phyloP scores from a whole-genome alignment of 2,329 filamentous ascomycete species.

The Claviceps sp. region DNA sequence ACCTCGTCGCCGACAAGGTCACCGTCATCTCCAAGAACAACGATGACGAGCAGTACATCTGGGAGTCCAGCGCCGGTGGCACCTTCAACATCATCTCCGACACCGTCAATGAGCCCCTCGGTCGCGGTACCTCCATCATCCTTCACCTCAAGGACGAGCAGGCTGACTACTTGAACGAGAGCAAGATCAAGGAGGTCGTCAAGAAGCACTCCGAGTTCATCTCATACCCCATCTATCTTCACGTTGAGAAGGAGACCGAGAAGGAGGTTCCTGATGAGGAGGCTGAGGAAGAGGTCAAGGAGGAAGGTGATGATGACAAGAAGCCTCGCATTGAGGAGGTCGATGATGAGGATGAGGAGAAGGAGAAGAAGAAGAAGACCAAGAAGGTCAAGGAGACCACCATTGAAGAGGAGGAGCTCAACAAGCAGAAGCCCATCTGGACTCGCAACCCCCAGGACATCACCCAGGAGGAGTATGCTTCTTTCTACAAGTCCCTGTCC shows the following conservation, averaged over 20 bases:
- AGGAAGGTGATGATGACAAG: slow-evolving; percentile 73
- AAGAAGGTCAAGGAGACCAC: slow-evolving; percentile 99
- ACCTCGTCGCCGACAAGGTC: slow-evolving; percentile 95
- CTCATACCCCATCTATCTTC: slow-evolving; percentile 99
- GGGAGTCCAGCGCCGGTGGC: slow-evolving; percentile 94
- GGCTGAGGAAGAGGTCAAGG: slow-evolving; percentile 52
- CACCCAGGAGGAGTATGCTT: slow-evolving; percentile 87
- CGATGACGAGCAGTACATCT: slow-evolving; percentile 99
- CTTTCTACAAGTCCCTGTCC: slow-evolving; percentile 99
- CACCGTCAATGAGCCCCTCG: slow-evolving; percentile 79
- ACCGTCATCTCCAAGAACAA: slow-evolving; percentile 98
- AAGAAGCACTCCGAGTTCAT: slow-evolving; percentile 99
- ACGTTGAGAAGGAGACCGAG: slow-evolving; percentile 98
- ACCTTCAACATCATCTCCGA: slow-evolving; percentile 91
- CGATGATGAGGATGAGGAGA: slow-evolving; percentile 70
- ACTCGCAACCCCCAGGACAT: slow-evolving; percentile 96
- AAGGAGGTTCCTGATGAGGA: slow-evolving; percentile 97
- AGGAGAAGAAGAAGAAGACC: slow-evolving; percentile 92
- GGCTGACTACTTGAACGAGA: slow-evolving; percentile 94
- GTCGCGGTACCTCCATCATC: slow-evolving; percentile 94
- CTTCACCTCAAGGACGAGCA: slow-evolving; percentile 99
- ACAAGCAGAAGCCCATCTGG: slow-evolving; percentile 99
- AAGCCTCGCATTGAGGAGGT: slow-evolving; percentile 94
- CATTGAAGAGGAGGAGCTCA: slow-evolving; percentile 98
- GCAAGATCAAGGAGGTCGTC: slow-evolving; percentile 99